Percentiles rank a stretch among this genome's conserved stretches.
phyloP scores from a whole-genome alignment of 441 rosid species.

The Populus trichocarpa region DNA sequence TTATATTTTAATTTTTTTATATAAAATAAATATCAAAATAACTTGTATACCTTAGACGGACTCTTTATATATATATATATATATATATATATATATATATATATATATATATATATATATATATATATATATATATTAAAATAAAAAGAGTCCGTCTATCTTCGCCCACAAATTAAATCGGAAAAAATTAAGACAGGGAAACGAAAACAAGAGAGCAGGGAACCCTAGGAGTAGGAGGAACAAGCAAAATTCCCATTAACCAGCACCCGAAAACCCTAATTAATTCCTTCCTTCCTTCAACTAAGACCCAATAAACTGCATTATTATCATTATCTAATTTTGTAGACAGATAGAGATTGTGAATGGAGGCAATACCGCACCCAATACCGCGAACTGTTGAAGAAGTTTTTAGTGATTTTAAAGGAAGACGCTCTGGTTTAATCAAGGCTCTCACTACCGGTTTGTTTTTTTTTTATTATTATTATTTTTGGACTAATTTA shows the following conservation, averaged over 20 bases:
- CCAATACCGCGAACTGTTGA: conserved; percentile 56
- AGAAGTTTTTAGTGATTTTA: conserved; percentile 70
- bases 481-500: background rate
- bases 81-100: no score
- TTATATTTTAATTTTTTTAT: no score
- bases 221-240: background rate
- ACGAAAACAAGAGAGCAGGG: background rate
- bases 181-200: background rate
- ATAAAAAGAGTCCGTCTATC: background rate
- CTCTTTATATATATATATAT: no score
- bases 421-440: conserved; percentile 61
- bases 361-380: background rate
- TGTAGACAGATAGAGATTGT: background rate
- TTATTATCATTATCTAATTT: background rate
- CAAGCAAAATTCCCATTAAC: background rate
- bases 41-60: no score
- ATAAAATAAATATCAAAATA: no score
- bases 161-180: background rate
- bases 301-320: background rate
- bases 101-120: no score
- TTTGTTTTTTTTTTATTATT: conserved; percentile 1
- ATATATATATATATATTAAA: no score
- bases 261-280: background rate
- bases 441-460: conserved; percentile 71
- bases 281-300: background rate